A percentile compares a stretch with the other conserved stretches of the same genome.
Evolutionary conservation across 805 yeast genomes (phyloP).

Genomic region (Yamadazyma laniorum): DNA sequence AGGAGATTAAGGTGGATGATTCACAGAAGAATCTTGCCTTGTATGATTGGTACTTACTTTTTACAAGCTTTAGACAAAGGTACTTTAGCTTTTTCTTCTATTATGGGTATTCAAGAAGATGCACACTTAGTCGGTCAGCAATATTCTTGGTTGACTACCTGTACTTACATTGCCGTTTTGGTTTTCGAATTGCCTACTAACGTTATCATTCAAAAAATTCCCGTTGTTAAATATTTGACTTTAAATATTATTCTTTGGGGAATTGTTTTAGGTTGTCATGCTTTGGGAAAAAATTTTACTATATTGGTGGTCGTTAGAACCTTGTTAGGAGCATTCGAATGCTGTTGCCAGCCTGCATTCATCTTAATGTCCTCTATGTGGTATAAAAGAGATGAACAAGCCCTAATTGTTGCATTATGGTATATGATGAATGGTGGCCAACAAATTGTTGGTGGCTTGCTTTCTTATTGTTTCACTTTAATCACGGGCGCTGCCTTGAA

Average conservation of each 20-base stretch:
- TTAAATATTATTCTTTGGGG: conserved; percentile 55
- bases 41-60: conserved; percentile 53
- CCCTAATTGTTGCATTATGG: conserved; percentile 54
- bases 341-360: conserved; percentile 55
- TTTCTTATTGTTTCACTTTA: conserved; percentile 53
- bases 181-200: conserved; percentile 49
- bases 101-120: conserved; percentile 55
- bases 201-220: conserved; percentile 33
- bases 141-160: conserved; percentile 52
- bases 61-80: conserved; percentile 59
- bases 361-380: conserved; percentile 61
- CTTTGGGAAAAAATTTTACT: conserved; percentile 52
- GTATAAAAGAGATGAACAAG: conserved; percentile 53
- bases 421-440: conserved; percentile 57
- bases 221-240: conserved; percentile 51
- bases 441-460: conserved; percentile 46
- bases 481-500: conserved; percentile 37
- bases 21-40: conserved; percentile 36
- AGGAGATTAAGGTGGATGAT: conserved; percentile 20
- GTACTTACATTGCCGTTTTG: conserved; percentile 52
- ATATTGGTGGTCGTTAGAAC: conserved; percentile 52
- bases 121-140: conserved; percentile 43
- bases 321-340: conserved; percentile 53
- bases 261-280: conserved; percentile 47
- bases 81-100: conserved; percentile 56